A percentile compares a stretch with the other conserved stretches of the same genome.
Evolutionary conservation across 306 rosid genomes (phyloP).

Genomic region (Vigna trinervia): DNA sequence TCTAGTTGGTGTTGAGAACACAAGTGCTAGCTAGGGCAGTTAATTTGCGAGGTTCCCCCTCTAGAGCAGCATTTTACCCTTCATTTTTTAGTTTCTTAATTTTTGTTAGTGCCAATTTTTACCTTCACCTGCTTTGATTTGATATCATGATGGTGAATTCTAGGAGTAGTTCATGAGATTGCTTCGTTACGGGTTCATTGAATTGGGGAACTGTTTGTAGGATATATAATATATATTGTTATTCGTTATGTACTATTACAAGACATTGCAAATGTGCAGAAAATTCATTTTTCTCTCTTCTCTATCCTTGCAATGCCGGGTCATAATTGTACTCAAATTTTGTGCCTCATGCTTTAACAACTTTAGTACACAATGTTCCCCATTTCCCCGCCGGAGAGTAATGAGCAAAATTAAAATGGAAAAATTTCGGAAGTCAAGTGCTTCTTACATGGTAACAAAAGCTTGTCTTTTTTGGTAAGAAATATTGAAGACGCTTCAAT

Average conservation of each 20-base stretch:
- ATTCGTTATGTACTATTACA: constrained; percentile 79
- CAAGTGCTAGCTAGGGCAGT: constrained; percentile 64
- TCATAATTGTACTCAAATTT: neutral
- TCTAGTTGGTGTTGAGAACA: constrained; percentile 64
- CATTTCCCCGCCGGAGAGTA: neutral
- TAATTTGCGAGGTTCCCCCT: constrained; percentile 63
- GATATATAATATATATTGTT: constrained; percentile 56
- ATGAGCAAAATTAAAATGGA: neutral
- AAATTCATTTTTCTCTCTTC: constrained; percentile 60
- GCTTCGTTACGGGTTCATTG: constrained; percentile 69
- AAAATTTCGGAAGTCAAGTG: neutral
- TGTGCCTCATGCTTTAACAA: neutral
- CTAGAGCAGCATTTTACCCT: constrained; percentile 58
- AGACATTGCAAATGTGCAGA: constrained; percentile 93
- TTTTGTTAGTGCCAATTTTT: constrained; percentile 72
- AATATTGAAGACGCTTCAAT: neutral
- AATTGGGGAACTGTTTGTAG: constrained; percentile 80
- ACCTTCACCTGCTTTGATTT: constrained; percentile 54
- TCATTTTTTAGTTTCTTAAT: constrained; percentile 56
- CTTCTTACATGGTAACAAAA: neutral
- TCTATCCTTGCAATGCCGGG: constrained; percentile 21
- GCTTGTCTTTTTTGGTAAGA: constrained; percentile 5
- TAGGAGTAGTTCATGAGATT: constrained; percentile 82
- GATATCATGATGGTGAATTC: constrained; percentile 62
- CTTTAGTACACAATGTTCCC: neutral